A percentile compares a stretch with the other conserved stretches of the same genome.
phyloP scores from a whole-genome alignment of 768 basidiomycete species.

The Lanmaoa rubissima region DNA sequence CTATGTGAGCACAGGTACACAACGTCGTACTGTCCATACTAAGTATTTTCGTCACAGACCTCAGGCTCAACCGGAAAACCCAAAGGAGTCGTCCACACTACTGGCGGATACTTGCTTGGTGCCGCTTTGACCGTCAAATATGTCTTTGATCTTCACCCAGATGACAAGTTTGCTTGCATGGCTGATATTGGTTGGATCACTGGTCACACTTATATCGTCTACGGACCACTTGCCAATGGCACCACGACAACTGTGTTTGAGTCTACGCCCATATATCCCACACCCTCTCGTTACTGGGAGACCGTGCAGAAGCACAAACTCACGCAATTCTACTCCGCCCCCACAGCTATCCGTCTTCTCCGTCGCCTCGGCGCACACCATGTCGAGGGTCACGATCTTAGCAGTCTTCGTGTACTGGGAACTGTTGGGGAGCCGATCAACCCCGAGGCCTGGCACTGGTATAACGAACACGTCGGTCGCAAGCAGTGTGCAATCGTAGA shows the following conservation, averaged over 20 bases:
- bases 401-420: conserved; percentile 81
- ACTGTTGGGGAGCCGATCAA: conserved; percentile 98
- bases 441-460: conserved; percentile 99
- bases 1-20: conserved; percentile 61
- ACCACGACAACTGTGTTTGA: conserved; percentile 91
- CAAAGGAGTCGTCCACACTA: conserved; percentile 94
- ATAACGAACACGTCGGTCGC: conserved; percentile 91
- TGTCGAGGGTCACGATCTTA: conserved; percentile 79
- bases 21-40: background rate
- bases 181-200: conserved; percentile 99
- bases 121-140: conserved; percentile 93
- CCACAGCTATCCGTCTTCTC: conserved; percentile 92
- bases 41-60: conserved; percentile 50
- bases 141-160: conserved; percentile 96
- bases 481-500: conserved; percentile 90
- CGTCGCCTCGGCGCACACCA: conserved; percentile 84
- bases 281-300: conserved; percentile 96
- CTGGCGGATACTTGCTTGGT: conserved; percentile 87
- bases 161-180: conserved; percentile 96
- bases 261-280: conserved; percentile 95
- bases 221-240: conserved; percentile 88
- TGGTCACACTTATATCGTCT: conserved; percentile 95
- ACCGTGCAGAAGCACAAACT: conserved; percentile 89
- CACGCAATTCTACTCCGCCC: conserved; percentile 95
- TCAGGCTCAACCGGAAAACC: conserved; percentile 95